phyloP scores from a whole-genome alignment of 345 rosid genomes.

The Odontarrhena argentea region DNA sequence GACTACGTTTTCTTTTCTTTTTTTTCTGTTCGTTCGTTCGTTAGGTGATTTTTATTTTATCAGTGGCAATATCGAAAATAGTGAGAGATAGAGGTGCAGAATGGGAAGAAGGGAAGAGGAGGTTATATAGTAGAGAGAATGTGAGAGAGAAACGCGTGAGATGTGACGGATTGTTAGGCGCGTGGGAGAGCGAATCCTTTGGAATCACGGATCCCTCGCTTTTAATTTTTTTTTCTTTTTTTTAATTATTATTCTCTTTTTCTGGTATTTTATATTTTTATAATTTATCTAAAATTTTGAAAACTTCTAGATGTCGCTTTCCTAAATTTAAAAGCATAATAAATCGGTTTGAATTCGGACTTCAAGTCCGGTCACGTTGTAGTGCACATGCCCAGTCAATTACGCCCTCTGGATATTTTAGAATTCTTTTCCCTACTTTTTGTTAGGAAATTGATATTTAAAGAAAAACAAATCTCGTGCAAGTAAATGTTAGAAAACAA shows the following conservation, averaged over 20 bases:
- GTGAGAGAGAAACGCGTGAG: conserved; percentile 39
- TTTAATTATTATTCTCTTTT: conserved; percentile 18
- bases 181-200: conserved; percentile 54
- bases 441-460: background rate
- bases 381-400: conserved; percentile 44
- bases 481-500: no score
- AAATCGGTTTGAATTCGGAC: conserved; percentile 36
- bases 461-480: background rate
- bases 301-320: conserved; percentile 40
- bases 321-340: conserved; percentile 33
- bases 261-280: conserved; percentile 1
- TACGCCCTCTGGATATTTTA: conserved; percentile 36
- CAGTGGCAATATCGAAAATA: conserved; percentile 32
- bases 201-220: conserved; percentile 61
- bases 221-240: background rate
- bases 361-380: conserved; percentile 43
- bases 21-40: background rate
- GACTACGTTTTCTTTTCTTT: background rate
- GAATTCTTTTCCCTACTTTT: background rate
- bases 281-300: conserved; percentile 3
- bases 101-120: conserved; percentile 45
- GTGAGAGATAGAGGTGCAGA: conserved; percentile 36
- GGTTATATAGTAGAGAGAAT: conserved; percentile 56
- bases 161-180: conserved; percentile 45
- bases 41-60: background rate